These are phyloP conservation scores for Mallotus repandus DNA, from an alignment of 441 rosid species.

Conservation along the genomic window DNA sequence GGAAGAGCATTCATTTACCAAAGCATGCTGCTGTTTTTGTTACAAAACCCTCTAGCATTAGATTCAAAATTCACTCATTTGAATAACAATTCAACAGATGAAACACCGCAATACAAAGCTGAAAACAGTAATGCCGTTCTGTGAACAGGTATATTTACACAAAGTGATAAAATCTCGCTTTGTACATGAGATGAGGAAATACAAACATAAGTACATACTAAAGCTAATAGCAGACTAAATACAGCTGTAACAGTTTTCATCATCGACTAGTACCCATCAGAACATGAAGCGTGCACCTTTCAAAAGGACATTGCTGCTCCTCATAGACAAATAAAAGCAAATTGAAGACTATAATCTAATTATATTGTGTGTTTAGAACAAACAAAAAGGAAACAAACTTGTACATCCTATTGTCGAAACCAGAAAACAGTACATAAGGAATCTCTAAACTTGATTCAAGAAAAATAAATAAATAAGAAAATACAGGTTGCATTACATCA, in stretches of 20 bases:
- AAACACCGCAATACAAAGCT: too few relatives aligned
- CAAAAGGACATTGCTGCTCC: slow-evolving; percentile 7
- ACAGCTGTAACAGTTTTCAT: too few relatives aligned
- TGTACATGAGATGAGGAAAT: too few relatives aligned
- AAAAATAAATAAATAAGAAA: neutral
- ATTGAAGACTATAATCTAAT: slow-evolving; percentile 10
- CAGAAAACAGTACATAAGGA: neutral
- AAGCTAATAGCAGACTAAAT: neutral
- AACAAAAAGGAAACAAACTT: neutral
- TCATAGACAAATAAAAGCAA: slow-evolving; percentile 1
- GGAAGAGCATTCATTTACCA: too few relatives aligned
- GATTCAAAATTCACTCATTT: too few relatives aligned
- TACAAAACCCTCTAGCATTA: too few relatives aligned
- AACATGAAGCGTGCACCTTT: slow-evolving; percentile 11
- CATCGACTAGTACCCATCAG: neutral
- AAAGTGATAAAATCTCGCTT: too few relatives aligned
- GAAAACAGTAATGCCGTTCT: too few relatives aligned
- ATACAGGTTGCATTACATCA: slow-evolving; percentile 18
- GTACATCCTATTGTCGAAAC: neutral
- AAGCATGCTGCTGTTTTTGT: too few relatives aligned
- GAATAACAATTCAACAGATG: too few relatives aligned
- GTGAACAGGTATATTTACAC: too few relatives aligned
- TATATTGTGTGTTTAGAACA: neutral
- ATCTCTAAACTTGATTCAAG: slow-evolving; percentile 12
- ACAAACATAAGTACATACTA: neutral